These are phyloP conservation scores for Diutina neorugosa DNA, from an alignment of 1,139 yeast genomes.

Conservation along the genomic window DNA sequence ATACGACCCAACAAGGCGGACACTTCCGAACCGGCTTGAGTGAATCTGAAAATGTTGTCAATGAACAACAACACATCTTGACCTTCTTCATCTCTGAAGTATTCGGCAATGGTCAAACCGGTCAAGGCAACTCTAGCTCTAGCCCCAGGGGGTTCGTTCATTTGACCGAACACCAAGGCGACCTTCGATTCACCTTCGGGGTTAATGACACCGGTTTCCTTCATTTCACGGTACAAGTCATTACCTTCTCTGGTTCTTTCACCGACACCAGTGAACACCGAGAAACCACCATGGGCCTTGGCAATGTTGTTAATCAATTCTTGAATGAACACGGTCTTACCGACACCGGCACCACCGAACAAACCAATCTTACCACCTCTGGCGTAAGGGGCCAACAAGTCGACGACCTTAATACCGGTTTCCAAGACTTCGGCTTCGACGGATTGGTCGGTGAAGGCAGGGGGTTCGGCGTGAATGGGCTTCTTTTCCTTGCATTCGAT, in stretches of 20 bases:
- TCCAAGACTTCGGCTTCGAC: conserved; percentile 96
- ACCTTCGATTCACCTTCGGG: conserved; percentile 99
- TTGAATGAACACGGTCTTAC: conserved; percentile 99
- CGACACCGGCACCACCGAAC: conserved; percentile 99
- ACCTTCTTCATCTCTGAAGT: conserved; percentile 99
- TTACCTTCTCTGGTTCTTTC: conserved; percentile 99
- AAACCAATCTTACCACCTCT: conserved; percentile 99
- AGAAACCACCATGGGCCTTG: conserved; percentile 99
- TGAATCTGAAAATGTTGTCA: conserved; percentile 99
- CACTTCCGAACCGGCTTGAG: conserved; percentile 99
- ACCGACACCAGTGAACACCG: conserved; percentile 99
- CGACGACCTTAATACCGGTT: conserved; percentile 99
- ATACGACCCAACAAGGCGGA: conserved; percentile 99
- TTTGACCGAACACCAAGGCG: conserved; percentile 98
- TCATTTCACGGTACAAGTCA: conserved; percentile 99
- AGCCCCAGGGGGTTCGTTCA: conserved; percentile 99
- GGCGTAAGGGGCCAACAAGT: conserved; percentile 97
- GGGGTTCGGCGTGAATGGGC: conserved; percentile 99
- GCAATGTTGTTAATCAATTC: conserved; percentile 99
- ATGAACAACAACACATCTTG: conserved; percentile 99
- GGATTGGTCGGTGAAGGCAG: conserved; percentile 90
- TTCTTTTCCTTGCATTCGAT: conserved; percentile 82
- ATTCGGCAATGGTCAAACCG: conserved; percentile 99
- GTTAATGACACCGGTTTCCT: conserved; percentile 99
- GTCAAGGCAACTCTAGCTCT: conserved; percentile 99